Evolutionary conservation across 257 asterid genomes (phyloP), one percentile per base, ranked within the genome.

Genomic region (Jasminum sambac): DNA sequence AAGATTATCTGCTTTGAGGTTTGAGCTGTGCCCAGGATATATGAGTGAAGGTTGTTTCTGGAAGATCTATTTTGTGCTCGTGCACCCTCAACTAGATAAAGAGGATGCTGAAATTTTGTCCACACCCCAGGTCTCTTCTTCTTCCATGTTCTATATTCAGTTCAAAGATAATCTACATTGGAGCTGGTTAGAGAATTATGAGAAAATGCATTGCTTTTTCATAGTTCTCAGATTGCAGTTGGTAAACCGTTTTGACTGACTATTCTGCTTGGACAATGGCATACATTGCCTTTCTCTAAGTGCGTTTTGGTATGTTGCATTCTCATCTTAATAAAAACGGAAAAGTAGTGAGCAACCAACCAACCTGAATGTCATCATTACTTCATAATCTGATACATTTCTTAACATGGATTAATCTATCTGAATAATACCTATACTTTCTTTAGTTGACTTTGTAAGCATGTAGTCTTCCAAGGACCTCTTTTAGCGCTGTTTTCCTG

Each of bases 21-120:
- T 89, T 73, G 95, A 90, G 78, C 94, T 93, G 73, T 93, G 97
- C 86, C 98, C 98, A 59, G 92, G 84, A 75, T 82, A 84, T 80
- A 93, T 93, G 88, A 86, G 88, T 69, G 98, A 93, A 69, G 80
- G 78, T 83, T 75, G 84, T 78, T 93, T 93, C 80, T 93, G 98
- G 97, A 88, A 79, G 90, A 90, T 93, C 57, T 93, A 93, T 76
- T 93, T 93, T 83, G 92, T 93, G 25, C 96, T 90, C 59, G 82
- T 93, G 73, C 94, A 87, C 76, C 95, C 97, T 68, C 86, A 84
- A 76, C 84, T 93, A 58, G 78, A 78, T 62, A 84, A 85, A 77
- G 70, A 81, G 63, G 97, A 82, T 74, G 94, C 94, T 7, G 84
- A 65, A 17, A 80, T 89, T 72, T 84, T 90, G 61, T 87, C 95